Evolutionary conservation across 345 rosid genomes (phyloP).

Genomic region (Stellera chamaejasme): DNA sequence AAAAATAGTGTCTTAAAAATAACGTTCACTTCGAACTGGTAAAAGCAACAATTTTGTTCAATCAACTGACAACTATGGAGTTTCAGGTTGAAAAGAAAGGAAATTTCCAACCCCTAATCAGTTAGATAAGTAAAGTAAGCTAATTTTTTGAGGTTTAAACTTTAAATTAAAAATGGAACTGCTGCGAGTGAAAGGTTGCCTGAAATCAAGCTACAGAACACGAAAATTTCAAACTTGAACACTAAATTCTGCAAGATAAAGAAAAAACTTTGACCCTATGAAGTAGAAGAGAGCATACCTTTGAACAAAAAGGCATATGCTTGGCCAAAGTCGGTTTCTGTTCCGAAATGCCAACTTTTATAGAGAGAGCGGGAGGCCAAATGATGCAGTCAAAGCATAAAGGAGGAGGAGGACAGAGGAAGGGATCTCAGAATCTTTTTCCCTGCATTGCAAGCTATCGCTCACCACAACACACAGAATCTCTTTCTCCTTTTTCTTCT

Average conservation of each 20-base stretch:
- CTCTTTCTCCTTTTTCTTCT: constrained; percentile 17
- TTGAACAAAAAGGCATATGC: not conserved
- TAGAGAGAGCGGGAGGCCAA: not conserved
- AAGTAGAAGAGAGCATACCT: constrained; percentile 29
- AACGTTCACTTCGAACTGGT: not conserved
- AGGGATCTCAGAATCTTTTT: constrained; percentile 45
- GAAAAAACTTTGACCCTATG: constrained; percentile 15
- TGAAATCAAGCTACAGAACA: no score
- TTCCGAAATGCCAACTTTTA: constrained; percentile 10
- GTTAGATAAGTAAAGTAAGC: no score
- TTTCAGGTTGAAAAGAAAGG: no score
- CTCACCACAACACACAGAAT: constrained; percentile 28
- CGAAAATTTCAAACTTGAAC: no score
- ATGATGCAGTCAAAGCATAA: constrained; percentile 13
- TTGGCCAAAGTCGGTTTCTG: constrained; percentile 6
- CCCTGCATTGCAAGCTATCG: constrained; percentile 40
- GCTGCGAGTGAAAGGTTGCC: no score
- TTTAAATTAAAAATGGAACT: no score
- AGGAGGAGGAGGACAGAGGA: constrained; percentile 15
- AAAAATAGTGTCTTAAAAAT: not conserved
- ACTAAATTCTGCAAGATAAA: not conserved
- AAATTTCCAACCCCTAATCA: no score
- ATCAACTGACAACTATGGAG: not conserved
- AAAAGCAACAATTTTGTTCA: not conserved
- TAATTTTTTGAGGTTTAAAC: not conserved